Percentiles rank a stretch among this genome's conserved stretches.
Evolutionary conservation across 345 rosid genomes (phyloP).

Genomic region (Pistacia integerrima): DNA sequence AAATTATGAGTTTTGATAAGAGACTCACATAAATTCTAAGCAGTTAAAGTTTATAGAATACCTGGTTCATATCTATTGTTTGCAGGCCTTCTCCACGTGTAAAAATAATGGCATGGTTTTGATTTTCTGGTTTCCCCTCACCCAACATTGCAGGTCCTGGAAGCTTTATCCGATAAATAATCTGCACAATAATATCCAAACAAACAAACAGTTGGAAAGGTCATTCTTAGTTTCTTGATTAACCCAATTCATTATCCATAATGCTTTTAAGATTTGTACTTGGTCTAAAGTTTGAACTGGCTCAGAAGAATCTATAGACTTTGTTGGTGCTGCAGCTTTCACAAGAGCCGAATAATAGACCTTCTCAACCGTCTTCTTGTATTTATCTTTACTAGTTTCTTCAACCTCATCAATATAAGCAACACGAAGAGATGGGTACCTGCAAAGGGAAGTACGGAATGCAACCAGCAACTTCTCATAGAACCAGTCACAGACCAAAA

Average conservation of each 20-base stretch:
- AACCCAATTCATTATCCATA: constrained; percentile 4
- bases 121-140: constrained; percentile 69
- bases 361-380: constrained; percentile 49
- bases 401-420: constrained; percentile 81
- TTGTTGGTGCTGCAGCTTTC: constrained; percentile 64
- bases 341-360: constrained; percentile 72
- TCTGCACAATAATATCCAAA: constrained; percentile 32
- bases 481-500: constrained; percentile 12
- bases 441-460: constrained; percentile 21
- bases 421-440: constrained; percentile 74
- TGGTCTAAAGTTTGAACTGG: constrained; percentile 70
- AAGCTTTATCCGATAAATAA: constrained; percentile 54
- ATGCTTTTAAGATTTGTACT: constrained; percentile 33
- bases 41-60: constrained; percentile 7
- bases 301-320: constrained; percentile 67
- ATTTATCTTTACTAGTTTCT: constrained; percentile 56
- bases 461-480: constrained; percentile 13
- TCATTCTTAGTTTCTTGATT: background rate
- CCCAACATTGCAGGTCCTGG: constrained; percentile 65
- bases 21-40: background rate
- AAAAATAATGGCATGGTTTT: constrained; percentile 62
- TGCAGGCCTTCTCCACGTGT: constrained; percentile 67
- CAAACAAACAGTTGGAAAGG: constrained; percentile 1
- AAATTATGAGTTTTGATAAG: constrained; percentile 3
- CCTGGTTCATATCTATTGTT: constrained; percentile 73